Evolutionary conservation across 1,284 basidiomycete species (phyloP).

Genomic region (Pseudozyma flocculosa): DNA sequence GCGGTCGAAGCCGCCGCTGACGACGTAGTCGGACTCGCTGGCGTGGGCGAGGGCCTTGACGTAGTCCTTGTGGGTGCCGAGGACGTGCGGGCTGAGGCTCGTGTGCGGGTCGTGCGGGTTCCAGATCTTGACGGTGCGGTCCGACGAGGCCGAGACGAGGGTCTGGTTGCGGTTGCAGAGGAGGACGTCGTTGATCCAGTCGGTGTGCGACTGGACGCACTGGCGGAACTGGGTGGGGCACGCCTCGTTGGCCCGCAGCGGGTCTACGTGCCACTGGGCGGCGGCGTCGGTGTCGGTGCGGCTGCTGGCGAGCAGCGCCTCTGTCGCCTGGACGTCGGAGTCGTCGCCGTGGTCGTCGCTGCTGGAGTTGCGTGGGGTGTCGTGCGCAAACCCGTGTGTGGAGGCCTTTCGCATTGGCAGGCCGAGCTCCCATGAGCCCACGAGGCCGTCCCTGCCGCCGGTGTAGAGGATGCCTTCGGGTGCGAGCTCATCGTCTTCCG

Average conservation of each 20-base stretch:
- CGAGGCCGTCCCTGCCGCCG: constrained; percentile 85
- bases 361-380: constrained; percentile 1
- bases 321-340: constrained; percentile 13
- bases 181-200: constrained; percentile 95
- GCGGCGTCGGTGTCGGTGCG: constrained; percentile 6
- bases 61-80: constrained; percentile 90
- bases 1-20: constrained; percentile 91
- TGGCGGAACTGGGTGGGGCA: constrained; percentile 33
- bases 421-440: constrained; percentile 86
- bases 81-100: constrained; percentile 67
- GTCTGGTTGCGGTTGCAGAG: constrained; percentile 92
- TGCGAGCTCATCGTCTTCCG: neutral
- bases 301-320: constrained; percentile 10
- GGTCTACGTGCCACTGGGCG: constrained; percentile 37
- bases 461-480: constrained; percentile 92
- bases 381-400: neutral
- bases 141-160: constrained; percentile 90
- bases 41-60: constrained; percentile 69
- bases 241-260: constrained; percentile 14
- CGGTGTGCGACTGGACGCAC: constrained; percentile 62
- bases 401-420: constrained; percentile 64
- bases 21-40: constrained; percentile 58
- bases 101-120: constrained; percentile 70
- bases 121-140: constrained; percentile 93
- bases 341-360: constrained; percentile 5